A percentile compares a stretch with the other conserved stretches of the same genome.
Conservation (phyloP, 2,329 filamentous ascomycete genomes). For the Neocatenulostroma microsporum region DNA sequence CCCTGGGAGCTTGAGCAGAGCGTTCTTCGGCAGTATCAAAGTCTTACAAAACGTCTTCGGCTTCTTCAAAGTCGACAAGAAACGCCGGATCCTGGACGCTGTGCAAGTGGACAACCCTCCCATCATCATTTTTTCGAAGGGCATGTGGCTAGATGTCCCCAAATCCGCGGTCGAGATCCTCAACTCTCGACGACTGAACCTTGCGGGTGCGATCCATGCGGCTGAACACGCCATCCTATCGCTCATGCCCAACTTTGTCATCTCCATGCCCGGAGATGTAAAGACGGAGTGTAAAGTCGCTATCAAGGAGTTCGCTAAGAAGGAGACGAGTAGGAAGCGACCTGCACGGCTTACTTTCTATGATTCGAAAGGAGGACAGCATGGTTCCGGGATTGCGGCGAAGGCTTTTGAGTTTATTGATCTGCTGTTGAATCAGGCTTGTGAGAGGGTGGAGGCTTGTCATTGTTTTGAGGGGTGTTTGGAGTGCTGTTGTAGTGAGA, state of each 20-base stretch:
- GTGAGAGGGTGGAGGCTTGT: constrained; percentile 68
- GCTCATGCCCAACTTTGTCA: constrained; percentile 82
- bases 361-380: constrained; percentile 80
- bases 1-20: constrained; percentile 53
- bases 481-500: constrained; percentile 80
- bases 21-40: constrained; percentile 79
- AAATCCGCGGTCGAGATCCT: constrained; percentile 71
- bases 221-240: constrained; percentile 86
- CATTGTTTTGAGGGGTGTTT: constrained; percentile 72
- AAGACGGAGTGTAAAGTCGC: constrained; percentile 89
- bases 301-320: constrained; percentile 74
- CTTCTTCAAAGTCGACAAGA: constrained; percentile 93
- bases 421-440: constrained; percentile 64
- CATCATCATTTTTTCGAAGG: constrained; percentile 74
- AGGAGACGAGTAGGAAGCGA: constrained; percentile 64
- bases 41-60: constrained; percentile 87
- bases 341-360: constrained; percentile 89
- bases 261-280: constrained; percentile 83
- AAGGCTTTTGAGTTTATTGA: constrained; percentile 94
- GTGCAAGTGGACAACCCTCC: constrained; percentile 90
- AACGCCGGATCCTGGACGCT: constrained; percentile 77
- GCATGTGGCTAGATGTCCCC: constrained; percentile 93
- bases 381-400: constrained; percentile 76
- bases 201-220: constrained; percentile 85
- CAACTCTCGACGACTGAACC: constrained; percentile 61